Evolutionary conservation across 2,329 filamentous ascomycete genomes (phyloP), one percentile per base, ranked within the genome.

Genomic region (Sclerotinia borealis): DNA sequence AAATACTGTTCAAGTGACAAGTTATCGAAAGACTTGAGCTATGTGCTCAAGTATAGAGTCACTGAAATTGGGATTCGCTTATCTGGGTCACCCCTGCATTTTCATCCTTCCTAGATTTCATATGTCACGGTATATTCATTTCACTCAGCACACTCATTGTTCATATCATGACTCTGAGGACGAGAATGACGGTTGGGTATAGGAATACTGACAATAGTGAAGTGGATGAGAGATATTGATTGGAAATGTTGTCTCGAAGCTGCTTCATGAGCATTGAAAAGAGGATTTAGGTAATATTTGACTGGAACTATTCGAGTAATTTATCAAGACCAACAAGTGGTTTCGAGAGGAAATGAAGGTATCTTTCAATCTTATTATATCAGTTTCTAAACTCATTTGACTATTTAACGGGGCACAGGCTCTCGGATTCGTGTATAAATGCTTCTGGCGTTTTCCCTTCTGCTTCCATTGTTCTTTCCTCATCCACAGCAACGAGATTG

Each of bases 401-500:
- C 2, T 11, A n/a, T 22, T 34, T 13, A 8, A 1, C 19, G 6
- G 11, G 13, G 5, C 4, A 22, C 3, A 22, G 5, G 2, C 19
- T 2, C 5, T 50, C 29, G 34, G 29, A 50, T 50, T n/a, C 34
- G 1, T 13, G 19, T 3, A 4, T 6, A 50, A 50, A 22, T 8
- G 22, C 15, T 3, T 5, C 19, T 9, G 0, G 0, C 19, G 1
- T 22, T 22, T 4, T 10, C n/a, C 2, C 6, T 13, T 31, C 2
- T 2, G 7, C 29, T 22, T 15, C 29, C 10, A 31, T 10, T n/a
- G 11, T 31, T 27, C 47, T 0, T 9, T 5, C 39, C 2, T 51
- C n/a, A 7, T 17, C 29, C 11, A 4, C 3, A 36, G 22, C 19
- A 3, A 22, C 11, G 22, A 36, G 5, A 4, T 2, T 1, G 13